Percentiles rank a stretch among this genome's conserved stretches.
Evolutionary conservation across 2,329 filamentous ascomycete species (phyloP).

Genomic region (Diaporthe longicolla): DNA sequence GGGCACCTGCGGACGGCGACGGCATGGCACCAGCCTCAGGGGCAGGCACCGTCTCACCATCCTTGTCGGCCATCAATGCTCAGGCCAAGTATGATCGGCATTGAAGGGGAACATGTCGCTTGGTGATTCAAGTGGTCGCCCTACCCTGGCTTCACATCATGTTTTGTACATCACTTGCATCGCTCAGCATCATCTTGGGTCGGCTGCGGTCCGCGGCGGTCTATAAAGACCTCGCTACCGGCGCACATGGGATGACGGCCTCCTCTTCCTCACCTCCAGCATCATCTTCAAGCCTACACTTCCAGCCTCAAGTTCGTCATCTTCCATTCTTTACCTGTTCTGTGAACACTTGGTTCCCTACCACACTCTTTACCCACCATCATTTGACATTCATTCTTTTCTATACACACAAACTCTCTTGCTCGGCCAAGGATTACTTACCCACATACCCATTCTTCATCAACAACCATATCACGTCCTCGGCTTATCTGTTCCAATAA

Average conservation of each 20-base stretch:
- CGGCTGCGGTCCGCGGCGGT: background rate
- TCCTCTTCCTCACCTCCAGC: background rate
- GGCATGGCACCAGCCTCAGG: conserved; percentile 21
- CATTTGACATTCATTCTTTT: conserved; percentile 28
- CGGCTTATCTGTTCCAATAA: background rate
- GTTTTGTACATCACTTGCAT: conserved; percentile 25
- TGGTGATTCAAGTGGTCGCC: conserved; percentile 17
- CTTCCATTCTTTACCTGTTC: conserved; percentile 35
- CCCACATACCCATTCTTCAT: background rate
- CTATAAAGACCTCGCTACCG: conserved; percentile 33
- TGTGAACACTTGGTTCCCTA: conserved; percentile 21
- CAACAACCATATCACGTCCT: conserved; percentile 3
- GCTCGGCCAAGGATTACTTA: conserved; percentile 22
- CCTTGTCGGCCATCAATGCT: conserved; percentile 25
- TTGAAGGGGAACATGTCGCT: conserved; percentile 30
- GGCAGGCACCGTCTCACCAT: conserved; percentile 21
- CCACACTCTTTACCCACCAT: conserved; percentile 18
- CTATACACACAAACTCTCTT: conserved; percentile 1
- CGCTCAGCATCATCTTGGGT: background rate
- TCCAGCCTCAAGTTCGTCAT: conserved; percentile 16
- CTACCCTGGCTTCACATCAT: conserved; percentile 19
- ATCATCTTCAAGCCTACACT: conserved; percentile 28
- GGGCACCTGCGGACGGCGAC: background rate
- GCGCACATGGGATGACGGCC: conserved; percentile 8
- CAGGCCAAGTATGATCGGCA: conserved; percentile 25